Conservation (phyloP, 2,329 filamentous ascomycete genomes). For the Alternaria arborescens region DNA sequence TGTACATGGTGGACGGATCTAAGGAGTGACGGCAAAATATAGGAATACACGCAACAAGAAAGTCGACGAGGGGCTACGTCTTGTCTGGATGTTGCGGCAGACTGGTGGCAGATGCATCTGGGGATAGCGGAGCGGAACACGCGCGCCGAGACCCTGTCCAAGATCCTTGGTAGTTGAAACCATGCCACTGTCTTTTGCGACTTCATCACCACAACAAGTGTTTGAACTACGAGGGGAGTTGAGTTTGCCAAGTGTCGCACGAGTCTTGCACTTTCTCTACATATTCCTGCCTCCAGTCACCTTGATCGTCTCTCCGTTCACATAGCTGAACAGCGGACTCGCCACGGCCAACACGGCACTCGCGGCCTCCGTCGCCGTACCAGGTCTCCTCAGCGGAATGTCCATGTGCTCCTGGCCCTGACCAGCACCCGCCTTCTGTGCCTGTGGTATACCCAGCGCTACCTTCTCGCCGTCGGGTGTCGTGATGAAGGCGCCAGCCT, state of each 20-base stretch:
- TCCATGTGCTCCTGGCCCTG: constrained; percentile 62
- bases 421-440: constrained; percentile 54
- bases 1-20: constrained; percentile 35
- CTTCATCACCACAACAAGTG: constrained; percentile 13
- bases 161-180: constrained; percentile 29
- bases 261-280: constrained; percentile 48
- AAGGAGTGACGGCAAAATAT: constrained; percentile 27
- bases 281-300: constrained; percentile 79
- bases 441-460: constrained; percentile 52
- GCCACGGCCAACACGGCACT: constrained; percentile 78
- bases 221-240: constrained; percentile 8
- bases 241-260: background rate
- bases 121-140: constrained; percentile 29
- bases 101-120: constrained; percentile 21
- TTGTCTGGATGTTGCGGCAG: constrained; percentile 13
- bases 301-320: constrained; percentile 85
- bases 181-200: background rate
- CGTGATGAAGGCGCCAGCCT: constrained; percentile 80
- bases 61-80: constrained; percentile 9
- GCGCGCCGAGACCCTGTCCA: constrained; percentile 23
- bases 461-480: constrained; percentile 72
- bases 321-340: constrained; percentile 84
- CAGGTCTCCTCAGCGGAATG: constrained; percentile 80
- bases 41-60: constrained; percentile 17
- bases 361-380: constrained; percentile 82